These are phyloP conservation scores for Phoma sp. DNA, from an alignment of 2,329 filamentous ascomycete genomes.

Conservation along the genomic window DNA sequence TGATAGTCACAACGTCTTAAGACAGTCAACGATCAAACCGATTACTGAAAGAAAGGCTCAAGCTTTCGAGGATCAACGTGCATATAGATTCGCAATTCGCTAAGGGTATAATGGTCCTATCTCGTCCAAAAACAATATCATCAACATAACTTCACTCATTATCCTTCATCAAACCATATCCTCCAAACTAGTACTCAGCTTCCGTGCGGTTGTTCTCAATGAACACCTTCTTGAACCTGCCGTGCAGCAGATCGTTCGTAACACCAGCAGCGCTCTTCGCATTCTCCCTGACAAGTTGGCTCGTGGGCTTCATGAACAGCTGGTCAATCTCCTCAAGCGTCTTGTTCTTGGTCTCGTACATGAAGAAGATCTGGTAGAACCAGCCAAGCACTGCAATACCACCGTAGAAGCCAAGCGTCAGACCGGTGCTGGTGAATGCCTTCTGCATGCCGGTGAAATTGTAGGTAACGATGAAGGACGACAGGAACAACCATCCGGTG, in stretches of 20 bases:
- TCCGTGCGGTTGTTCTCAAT: slow-evolving; percentile 39
- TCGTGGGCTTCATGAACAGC: slow-evolving; percentile 69
- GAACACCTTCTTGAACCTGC: slow-evolving; percentile 58
- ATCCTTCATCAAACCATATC: background rate
- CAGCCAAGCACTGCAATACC: slow-evolving; percentile 74
- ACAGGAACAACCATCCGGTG: slow-evolving; percentile 71
- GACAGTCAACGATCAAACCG: no score
- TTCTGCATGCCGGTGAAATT: slow-evolving; percentile 75
- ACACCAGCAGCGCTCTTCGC: slow-evolving; percentile 53
- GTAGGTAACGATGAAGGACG: slow-evolving; percentile 76
- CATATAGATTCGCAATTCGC: background rate
- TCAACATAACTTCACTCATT: background rate
- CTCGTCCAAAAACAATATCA: background rate
- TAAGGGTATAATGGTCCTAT: slow-evolving; percentile 11
- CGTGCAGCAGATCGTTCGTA: slow-evolving; percentile 52
- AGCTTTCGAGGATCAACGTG: background rate
- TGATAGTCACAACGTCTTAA: no score
- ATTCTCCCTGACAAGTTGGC: slow-evolving; percentile 61
- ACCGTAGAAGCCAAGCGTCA: slow-evolving; percentile 74
- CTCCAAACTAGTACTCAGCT: slow-evolving; percentile 2
- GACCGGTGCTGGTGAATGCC: slow-evolving; percentile 69
- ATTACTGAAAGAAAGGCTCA: background rate
- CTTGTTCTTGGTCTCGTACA: slow-evolving; percentile 75
- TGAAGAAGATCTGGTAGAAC: slow-evolving; percentile 76
- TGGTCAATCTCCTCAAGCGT: slow-evolving; percentile 75